Percentiles rank a stretch among this genome's conserved stretches.
These are phyloP conservation scores for Amauroascus niger DNA, from an alignment of 2,329 filamentous ascomycete genomes.

Conservation along the genomic window DNA sequence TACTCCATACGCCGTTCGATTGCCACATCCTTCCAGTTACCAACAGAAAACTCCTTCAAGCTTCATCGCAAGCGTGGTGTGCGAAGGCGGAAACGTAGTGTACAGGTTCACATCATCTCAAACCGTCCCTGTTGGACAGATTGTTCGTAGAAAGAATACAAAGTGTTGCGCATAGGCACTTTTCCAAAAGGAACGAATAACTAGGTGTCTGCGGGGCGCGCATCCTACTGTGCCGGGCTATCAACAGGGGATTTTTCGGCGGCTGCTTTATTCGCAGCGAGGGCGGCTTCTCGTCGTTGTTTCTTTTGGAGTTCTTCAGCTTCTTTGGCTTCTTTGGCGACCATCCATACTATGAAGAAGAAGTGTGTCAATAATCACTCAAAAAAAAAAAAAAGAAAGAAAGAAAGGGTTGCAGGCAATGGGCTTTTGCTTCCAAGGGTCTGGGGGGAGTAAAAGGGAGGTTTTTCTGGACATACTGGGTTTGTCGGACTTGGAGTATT, in stretches of 20 bases:
- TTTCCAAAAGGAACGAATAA: neutral
- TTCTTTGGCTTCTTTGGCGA: constrained; percentile 25
- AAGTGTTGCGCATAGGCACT: too few relatives aligned
- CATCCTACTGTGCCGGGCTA: neutral
- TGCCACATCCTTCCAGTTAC: neutral
- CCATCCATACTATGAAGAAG: constrained; percentile 29
- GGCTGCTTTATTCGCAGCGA: constrained; percentile 4
- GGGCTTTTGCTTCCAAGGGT: too few relatives aligned
- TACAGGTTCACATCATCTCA: neutral
- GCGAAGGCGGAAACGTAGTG: neutral
- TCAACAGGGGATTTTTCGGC: neutral
- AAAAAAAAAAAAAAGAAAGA: neutral
- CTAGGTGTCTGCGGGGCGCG: neutral
- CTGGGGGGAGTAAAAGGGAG: too few relatives aligned
- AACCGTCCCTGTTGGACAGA: too few relatives aligned
- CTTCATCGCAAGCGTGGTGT: neutral
- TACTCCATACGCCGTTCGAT: neutral
- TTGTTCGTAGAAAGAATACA: too few relatives aligned
- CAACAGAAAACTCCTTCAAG: neutral
- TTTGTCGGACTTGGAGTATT: constrained; percentile 83
- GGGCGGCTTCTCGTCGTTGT: constrained; percentile 22
- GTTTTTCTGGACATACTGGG: constrained; percentile 54
- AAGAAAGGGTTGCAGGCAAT: neutral
- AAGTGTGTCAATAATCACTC: too few relatives aligned
- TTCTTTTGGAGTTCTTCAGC: constrained; percentile 30